phyloP scores from a whole-genome alignment of 805 yeast genomes.

The Wickerhamomyces bovis region DNA sequence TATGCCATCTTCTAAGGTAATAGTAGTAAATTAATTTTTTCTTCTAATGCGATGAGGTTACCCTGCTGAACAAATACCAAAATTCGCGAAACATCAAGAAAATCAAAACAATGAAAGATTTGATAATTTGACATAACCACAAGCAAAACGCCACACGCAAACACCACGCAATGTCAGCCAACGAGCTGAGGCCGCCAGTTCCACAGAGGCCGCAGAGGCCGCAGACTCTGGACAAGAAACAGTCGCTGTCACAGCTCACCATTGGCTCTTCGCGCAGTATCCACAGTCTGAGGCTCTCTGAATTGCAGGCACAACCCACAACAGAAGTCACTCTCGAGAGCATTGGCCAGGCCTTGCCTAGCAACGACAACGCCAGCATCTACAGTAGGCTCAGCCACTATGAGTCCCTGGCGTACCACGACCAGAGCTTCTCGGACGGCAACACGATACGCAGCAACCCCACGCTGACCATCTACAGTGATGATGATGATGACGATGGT shows the following conservation, averaged over 20 bases:
- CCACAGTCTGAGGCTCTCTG: conserved; percentile 14
- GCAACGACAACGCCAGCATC: conserved; percentile 1
- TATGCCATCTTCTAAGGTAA: neutral
- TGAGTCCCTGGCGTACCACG: conserved; percentile 2
- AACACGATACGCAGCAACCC: conserved; percentile 24
- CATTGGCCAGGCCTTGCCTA: conserved; percentile 2
- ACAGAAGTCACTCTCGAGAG: conserved; percentile 26
- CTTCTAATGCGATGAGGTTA: conserved; percentile 12
- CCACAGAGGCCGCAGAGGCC: conserved; percentile 19
- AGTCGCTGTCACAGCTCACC: conserved; percentile 19
- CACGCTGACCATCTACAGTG: conserved; percentile 24
- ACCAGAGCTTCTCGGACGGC: conserved; percentile 10
- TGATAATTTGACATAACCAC: neutral
- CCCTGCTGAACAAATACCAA: no score
- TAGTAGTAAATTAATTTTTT: conserved; percentile 1
- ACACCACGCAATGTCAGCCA: neutral
- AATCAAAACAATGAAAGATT: neutral
- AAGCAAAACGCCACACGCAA: neutral
- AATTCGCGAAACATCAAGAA: neutral
- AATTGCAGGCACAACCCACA: conserved; percentile 27
- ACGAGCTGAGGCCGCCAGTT: conserved; percentile 5
- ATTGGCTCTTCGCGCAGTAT: conserved; percentile 11
- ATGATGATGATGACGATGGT: conserved; percentile 19
- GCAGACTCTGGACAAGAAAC: conserved; percentile 8
- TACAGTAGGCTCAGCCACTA: conserved; percentile 1